phyloP scores from a whole-genome alignment of 1,284 basidiomycete genomes.

The Uromyces viciae-fabae region DNA sequence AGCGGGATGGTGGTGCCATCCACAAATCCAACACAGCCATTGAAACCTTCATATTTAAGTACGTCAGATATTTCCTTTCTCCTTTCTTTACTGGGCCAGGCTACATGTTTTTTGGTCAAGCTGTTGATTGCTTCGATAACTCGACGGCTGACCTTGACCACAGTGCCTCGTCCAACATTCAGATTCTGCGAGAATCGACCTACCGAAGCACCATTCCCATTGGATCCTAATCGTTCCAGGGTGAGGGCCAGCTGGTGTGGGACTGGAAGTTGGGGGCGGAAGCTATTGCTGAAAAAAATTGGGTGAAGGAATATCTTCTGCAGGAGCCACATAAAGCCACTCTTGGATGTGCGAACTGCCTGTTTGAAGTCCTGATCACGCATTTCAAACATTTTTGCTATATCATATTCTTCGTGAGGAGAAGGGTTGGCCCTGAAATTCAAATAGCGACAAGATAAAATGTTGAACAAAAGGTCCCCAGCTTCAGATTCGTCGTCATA shows the following conservation, averaged over 20 bases:
- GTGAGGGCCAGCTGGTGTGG: background rate
- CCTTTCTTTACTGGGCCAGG: background rate
- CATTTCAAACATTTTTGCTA: no score
- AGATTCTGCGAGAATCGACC: background rate
- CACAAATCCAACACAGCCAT: background rate
- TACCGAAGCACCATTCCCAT: conserved; percentile 5
- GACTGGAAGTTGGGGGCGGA: background rate
- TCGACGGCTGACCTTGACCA: background rate
- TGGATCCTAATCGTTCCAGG: background rate
- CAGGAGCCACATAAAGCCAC: background rate
- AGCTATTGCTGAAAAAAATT: background rate
- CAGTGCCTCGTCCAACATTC: background rate
- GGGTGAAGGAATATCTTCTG: background rate
- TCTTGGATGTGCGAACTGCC: no score
- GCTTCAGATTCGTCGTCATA: no score
- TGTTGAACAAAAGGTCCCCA: no score
- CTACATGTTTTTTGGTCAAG: background rate
- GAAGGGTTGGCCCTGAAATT: no score
- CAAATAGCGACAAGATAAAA: no score
- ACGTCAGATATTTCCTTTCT: background rate
- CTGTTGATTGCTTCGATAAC: background rate
- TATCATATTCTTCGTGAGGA: no score
- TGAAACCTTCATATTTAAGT: background rate
- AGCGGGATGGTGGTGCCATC: background rate
- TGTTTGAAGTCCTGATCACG: no score